A percentile compares a stretch with the other conserved stretches of the same genome.
Evolutionary conservation across 2,329 filamentous ascomycete species (phyloP).

Genomic region (Verticillium nonalfalfae): DNA sequence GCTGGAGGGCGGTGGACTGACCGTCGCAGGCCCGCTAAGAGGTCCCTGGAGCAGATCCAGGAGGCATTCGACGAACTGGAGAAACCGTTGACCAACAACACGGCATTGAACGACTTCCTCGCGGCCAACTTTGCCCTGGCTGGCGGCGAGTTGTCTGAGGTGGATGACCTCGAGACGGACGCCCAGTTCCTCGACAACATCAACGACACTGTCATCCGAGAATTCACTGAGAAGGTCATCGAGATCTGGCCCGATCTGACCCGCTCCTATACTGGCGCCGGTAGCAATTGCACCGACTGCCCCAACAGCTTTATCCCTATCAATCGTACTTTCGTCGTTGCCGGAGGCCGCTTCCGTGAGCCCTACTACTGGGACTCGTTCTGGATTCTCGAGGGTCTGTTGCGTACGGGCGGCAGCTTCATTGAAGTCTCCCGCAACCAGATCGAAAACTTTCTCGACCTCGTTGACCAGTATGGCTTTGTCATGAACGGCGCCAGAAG

Average conservation of each 20-base stretch:
- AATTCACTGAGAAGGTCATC: conserved; percentile 59
- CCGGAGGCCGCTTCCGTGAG: conserved; percentile 64
- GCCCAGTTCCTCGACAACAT: conserved; percentile 52
- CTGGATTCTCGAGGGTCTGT: conserved; percentile 56
- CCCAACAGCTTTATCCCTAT: conserved; percentile 60
- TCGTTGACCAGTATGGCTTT: conserved; percentile 59
- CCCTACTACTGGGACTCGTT: conserved; percentile 68
- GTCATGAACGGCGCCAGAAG: conserved; percentile 61
- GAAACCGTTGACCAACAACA: conserved; percentile 57
- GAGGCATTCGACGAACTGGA: conserved; percentile 52
- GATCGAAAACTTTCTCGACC: conserved; percentile 64
- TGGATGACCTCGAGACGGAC: conserved; percentile 48
- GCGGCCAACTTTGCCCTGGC: conserved; percentile 56
- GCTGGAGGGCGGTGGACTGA: conserved; percentile 1
- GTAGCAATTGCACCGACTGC: conserved; percentile 49
- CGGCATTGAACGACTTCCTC: conserved; percentile 56
- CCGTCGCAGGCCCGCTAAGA: conserved; percentile 47
- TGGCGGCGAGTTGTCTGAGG: conserved; percentile 53
- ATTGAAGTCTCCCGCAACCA: conserved; percentile 58
- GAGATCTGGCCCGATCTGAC: conserved; percentile 65
- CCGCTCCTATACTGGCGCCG: conserved; percentile 45
- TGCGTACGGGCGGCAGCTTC: conserved; percentile 59
- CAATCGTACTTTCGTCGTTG: conserved; percentile 63
- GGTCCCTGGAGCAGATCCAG: conserved; percentile 52
- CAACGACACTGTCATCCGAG: conserved; percentile 48